Evolutionary conservation across 352 stramenopile genomes (phyloP).

Genomic region (Globisporangium takayamanum): DNA sequence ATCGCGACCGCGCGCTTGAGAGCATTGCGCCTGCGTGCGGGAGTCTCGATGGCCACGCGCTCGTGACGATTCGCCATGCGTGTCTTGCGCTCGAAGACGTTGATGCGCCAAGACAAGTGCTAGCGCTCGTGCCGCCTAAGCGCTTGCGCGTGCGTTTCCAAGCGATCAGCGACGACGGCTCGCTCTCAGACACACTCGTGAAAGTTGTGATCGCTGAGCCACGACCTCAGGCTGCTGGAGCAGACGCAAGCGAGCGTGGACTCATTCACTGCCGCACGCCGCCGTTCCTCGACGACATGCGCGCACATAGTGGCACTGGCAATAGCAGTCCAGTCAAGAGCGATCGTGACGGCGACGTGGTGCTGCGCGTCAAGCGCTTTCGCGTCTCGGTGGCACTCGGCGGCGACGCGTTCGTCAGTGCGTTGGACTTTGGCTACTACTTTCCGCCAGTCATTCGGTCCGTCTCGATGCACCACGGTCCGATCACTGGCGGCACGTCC

Average conservation of each 20-base stretch:
- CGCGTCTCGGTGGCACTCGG: conserved; percentile 34
- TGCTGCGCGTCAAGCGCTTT: conserved; percentile 25
- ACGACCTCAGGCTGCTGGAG: conserved; percentile 1
- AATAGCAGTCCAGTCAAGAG: neutral
- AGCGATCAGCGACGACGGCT: conserved; percentile 21
- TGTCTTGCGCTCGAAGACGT: conserved; percentile 33
- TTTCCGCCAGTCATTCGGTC: conserved; percentile 52
- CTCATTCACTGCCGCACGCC: conserved; percentile 38
- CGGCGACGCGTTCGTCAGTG: conserved; percentile 37
- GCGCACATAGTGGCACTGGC: conserved; percentile 1
- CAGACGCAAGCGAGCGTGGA: conserved; percentile 8
- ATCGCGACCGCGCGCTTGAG: conserved; percentile 42
- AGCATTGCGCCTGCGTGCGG: conserved; percentile 26
- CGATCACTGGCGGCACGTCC: conserved; percentile 44
- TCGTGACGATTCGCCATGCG: conserved; percentile 24
- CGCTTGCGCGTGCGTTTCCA: conserved; percentile 49
- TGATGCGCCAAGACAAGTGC: conserved; percentile 37
- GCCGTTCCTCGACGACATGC: conserved; percentile 54
- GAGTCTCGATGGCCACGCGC: conserved; percentile 31
- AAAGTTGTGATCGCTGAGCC: conserved; percentile 30
- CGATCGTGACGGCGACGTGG: conserved; percentile 8
- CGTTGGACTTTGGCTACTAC: conserved; percentile 43
- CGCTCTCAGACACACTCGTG: conserved; percentile 15
- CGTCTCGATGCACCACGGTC: conserved; percentile 64
- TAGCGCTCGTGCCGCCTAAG: conserved; percentile 36